These are phyloP conservation scores for Solanum lignicaule DNA, from an alignment of 257 asterid species.

Conservation along the genomic window DNA sequence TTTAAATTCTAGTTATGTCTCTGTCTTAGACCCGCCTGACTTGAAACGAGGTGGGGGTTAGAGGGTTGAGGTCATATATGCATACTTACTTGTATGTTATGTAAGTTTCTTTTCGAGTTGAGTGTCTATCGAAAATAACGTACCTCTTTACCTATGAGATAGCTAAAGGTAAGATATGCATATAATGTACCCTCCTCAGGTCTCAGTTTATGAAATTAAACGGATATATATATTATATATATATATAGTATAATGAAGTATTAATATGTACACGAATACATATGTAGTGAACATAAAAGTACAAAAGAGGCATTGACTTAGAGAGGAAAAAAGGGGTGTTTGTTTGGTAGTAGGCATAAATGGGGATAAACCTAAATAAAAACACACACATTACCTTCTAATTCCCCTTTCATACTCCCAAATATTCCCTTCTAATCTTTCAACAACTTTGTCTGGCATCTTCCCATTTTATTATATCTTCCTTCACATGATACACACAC, in stretches of 20 bases:
- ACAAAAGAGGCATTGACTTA: slow-evolving; percentile 38
- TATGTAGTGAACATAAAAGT: slow-evolving; percentile 23
- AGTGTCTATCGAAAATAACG: no score
- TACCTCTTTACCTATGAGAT: no score
- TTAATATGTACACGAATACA: background rate
- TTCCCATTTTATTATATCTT: slow-evolving; percentile 62
- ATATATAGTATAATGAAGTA: background rate
- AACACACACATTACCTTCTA: slow-evolving; percentile 61
- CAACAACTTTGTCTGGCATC: slow-evolving; percentile 79
- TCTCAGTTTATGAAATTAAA: no score
- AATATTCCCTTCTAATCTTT: slow-evolving; percentile 68
- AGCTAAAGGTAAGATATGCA: background rate
- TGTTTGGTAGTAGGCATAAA: slow-evolving; percentile 39
- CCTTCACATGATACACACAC: slow-evolving; percentile 35
- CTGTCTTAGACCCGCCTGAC: background rate
- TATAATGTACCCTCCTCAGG: no score
- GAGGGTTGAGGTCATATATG: background rate
- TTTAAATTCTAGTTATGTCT: background rate
- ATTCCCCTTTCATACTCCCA: slow-evolving; percentile 79
- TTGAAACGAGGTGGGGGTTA: background rate
- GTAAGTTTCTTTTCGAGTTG: no score
- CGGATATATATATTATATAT: no score
- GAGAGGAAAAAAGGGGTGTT: slow-evolving; percentile 23
- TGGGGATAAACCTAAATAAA: slow-evolving; percentile 34
- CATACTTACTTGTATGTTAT: background rate